These are phyloP conservation scores for Anthracocystis panici-leucophaei DNA, from an alignment of 1,284 basidiomycete genomes.

Conservation along the genomic window DNA sequence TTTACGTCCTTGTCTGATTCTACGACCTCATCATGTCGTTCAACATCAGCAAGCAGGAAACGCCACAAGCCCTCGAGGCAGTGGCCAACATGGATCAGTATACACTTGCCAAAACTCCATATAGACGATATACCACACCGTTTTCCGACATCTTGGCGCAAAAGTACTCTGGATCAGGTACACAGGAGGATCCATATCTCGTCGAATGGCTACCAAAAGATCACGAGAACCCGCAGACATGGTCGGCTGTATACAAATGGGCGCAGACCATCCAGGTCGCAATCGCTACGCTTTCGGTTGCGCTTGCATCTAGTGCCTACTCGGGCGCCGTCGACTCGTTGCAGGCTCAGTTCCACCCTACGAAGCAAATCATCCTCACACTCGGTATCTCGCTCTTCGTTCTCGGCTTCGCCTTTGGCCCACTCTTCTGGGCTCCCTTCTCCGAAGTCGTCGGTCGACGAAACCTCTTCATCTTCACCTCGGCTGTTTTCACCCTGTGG, in stretches of 20 bases:
- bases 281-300: constrained; percentile 61
- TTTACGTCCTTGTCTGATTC: background rate
- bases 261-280: constrained; percentile 56
- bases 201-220: constrained; percentile 63
- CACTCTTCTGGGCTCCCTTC: constrained; percentile 76
- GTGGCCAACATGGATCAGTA: constrained; percentile 28
- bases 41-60: background rate
- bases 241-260: constrained; percentile 48
- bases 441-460: constrained; percentile 75
- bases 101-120: constrained; percentile 42
- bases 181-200: constrained; percentile 70
- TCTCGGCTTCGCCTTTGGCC: constrained; percentile 73
- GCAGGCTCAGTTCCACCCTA: constrained; percentile 41
- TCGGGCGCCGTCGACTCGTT: constrained; percentile 57
- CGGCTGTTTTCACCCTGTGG: constrained; percentile 76
- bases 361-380: constrained; percentile 46
- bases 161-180: constrained; percentile 70
- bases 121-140: constrained; percentile 67
- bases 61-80: background rate
- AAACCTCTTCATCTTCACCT: constrained; percentile 77
- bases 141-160: constrained; percentile 69
- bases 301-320: constrained; percentile 59
- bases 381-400: constrained; percentile 77
- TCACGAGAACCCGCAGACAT: constrained; percentile 51
- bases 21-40: constrained; percentile 26